Percentiles rank a stretch among this genome's conserved stretches.
These are phyloP conservation scores for Verticillium longisporum DNA, from an alignment of 2,329 filamentous ascomycete genomes.

Conservation along the genomic window DNA sequence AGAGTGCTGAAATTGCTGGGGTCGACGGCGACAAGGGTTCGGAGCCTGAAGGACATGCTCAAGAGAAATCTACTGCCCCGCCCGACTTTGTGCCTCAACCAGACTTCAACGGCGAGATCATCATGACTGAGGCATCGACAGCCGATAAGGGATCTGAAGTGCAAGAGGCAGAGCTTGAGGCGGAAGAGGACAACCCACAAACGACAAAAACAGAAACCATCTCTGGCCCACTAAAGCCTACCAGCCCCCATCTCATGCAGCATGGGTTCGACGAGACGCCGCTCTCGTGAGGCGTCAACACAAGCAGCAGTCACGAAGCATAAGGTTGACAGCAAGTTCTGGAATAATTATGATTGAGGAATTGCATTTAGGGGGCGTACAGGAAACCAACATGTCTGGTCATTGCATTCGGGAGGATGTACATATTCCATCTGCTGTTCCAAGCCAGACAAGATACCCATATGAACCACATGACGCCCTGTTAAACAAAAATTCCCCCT, in stretches of 20 bases:
- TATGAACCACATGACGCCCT: not conserved
- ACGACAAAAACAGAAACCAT: not conserved
- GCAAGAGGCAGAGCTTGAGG: not conserved
- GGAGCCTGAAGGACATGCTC: not conserved
- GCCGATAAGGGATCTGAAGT: not conserved
- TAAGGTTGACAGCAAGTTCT: not conserved
- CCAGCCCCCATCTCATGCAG: conserved; percentile 5
- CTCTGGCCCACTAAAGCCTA: not conserved
- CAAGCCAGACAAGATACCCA: not conserved
- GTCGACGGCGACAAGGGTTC: not conserved
- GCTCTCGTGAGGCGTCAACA: not conserved
- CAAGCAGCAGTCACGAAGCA: conserved; percentile 6
- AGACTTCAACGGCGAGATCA: not conserved
- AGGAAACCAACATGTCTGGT: not conserved
- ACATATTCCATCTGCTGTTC: not conserved
- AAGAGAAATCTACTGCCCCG: not conserved
- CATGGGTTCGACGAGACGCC: conserved; percentile 7
- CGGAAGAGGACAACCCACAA: not conserved
- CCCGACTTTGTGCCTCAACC: not conserved
- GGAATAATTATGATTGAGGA: not conserved
- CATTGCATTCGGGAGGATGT: not conserved
- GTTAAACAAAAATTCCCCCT: no score
- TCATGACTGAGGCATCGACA: not conserved
- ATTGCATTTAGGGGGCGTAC: not conserved
- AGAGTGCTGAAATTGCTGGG: conserved; percentile 8